Base-by-base conservation (phyloP, 2,329 filamentous ascomycete genomes). In the Neoscytalidium dimidiatum region DNA sequence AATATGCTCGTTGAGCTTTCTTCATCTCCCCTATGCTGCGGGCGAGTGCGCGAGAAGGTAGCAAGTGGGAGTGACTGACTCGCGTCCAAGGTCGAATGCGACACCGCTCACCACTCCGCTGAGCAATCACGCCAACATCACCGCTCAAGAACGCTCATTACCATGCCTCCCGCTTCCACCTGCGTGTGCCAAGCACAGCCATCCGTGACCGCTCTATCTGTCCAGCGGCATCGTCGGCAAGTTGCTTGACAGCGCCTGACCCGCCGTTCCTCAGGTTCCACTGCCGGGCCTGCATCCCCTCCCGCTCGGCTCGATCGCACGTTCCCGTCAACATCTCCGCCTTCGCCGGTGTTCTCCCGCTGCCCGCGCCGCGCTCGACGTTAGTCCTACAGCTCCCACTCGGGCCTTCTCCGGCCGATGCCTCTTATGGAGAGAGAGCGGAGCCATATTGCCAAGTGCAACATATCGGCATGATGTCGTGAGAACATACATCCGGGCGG, bases 401-500 rank as follows among this genome's bases (percentile, higher is more conserved):
- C 56, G 56, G 56, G 23, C 56, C 56, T 60, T 46, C 41, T 43
- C 26, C 38, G 53, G 38, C 38, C 41, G 13, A 5, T 41, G 52
- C n/a, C 52, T 41, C 52, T n/a, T 33, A 56, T 38, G 31, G 7
- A 4, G 6, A 14, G 38, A 8, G 31, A 21, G 21, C 35, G 33
- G 33, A 41, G 52, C 52, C 53, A 23, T 44, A 8, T 19, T 21
- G 53, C 53, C 53, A 58, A 44, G 53, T n/a, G 8, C 38, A 9
- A 2, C 7, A 19, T 8, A 41, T 46, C 41, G 56, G 41, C 56
- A 33, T n/a, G n/a, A 60, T 60, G 56, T 46, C 41, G 56, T 60
- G 56, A 46, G 56, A 60, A 60, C 56, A 60, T 60, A 46, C n/a
- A 26, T 33, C 53, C 53, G 38, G 26, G 31, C 53, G 53, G 53